These are phyloP conservation scores for Morella rubra DNA, from an alignment of 306 rosid species.

Conservation along the genomic window DNA sequence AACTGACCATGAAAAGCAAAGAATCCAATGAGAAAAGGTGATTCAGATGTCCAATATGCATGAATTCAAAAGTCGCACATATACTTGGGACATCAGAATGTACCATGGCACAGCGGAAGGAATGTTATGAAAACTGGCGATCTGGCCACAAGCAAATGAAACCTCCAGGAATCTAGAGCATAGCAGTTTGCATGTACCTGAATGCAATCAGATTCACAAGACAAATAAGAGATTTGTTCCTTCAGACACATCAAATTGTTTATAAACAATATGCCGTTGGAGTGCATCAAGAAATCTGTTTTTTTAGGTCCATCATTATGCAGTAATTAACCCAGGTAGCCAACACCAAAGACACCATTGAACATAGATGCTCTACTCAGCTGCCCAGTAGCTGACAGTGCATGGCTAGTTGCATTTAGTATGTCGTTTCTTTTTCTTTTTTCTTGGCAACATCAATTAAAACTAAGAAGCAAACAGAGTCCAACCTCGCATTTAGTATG, in stretches of 20 bases:
- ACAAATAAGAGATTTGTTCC: not conserved
- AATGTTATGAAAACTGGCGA: not conserved
- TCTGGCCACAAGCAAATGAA: conserved; percentile 8
- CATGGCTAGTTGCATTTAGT: not conserved
- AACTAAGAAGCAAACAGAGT: too few relatives aligned
- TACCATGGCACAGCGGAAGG: conserved; percentile 21
- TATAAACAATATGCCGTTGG: too few relatives aligned
- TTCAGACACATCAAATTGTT: not conserved
- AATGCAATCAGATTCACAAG: not conserved
- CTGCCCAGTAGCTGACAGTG: not conserved
- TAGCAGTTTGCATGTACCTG: conserved; percentile 14
- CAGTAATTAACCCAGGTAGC: not conserved
- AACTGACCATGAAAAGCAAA: not conserved
- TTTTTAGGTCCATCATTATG: not conserved
- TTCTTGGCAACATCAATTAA: too few relatives aligned
- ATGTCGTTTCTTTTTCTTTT: too few relatives aligned
- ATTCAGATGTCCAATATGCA: too few relatives aligned
- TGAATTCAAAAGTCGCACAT: not conserved
- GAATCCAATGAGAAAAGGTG: not conserved
- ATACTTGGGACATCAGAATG: not conserved
- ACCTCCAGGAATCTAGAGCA: not conserved
- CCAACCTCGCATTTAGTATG: too few relatives aligned
- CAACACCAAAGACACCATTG: not conserved
- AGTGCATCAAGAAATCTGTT: not conserved
- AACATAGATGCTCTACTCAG: not conserved